Evolutionary conservation across 2,329 filamentous ascomycete species (phyloP), one percentile per base, ranked within the genome.

Genomic region (Saccharata proteae): DNA sequence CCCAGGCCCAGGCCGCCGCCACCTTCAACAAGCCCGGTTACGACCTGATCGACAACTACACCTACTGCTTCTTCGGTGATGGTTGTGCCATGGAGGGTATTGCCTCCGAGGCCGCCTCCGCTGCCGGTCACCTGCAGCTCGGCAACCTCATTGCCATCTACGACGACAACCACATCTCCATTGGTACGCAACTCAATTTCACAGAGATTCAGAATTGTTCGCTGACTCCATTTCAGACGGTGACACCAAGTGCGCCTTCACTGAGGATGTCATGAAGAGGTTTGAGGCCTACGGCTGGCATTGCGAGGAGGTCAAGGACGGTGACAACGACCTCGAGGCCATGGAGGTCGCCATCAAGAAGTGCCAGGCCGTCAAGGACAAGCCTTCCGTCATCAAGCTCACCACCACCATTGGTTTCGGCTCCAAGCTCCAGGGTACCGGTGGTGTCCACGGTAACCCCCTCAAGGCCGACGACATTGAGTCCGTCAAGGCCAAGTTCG

Each of bases 221-320:
- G 40, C 30, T 42, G 40, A 7, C 17, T 19, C 11, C n/a, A 26
- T 29, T 20, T 22, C 42, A 75, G 90, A 98, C 55, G 90, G 90
- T 62, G 80, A 93, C 70, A 96, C 81, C 65, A 90, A 90, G 67
- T 77, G 74, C 54, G 80, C 90, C 45, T 96, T 98, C 71, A 98
- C 90, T 38, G 90, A 98, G 69, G 86, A 98, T 49, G 88, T 96
- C 39, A 60, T 71, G 51, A 90, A 92, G 74, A 78, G 88, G 54
- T 96, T 96, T 61, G 84, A 96, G 69, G 60, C 90, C 39, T 98
- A 94, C 62, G 90, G 86, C 67, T 98, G 90, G 90, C 85, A 98
- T 64, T 76, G 78, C 38, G 65, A 82, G 54, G 70, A 71, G 58
- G 86, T 98, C 57, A 67, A 77, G 49, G 76, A 96, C 51, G 90